phyloP scores from a whole-genome alignment of 2,329 filamentous ascomycete genomes.

The Fusarium incarnatum region DNA sequence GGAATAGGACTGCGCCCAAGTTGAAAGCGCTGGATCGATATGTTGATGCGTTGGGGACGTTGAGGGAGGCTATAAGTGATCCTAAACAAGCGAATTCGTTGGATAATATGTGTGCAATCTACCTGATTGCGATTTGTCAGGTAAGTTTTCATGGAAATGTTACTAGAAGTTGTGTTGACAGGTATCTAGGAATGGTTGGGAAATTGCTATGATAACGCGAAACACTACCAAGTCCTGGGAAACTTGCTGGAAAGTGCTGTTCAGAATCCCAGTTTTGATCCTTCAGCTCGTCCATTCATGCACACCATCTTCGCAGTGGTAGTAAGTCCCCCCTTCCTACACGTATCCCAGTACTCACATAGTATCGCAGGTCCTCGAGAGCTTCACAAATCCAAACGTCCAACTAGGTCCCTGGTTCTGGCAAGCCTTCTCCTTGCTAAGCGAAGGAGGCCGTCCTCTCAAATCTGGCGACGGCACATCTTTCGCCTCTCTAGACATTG shows the following conservation, averaged over 20 bases:
- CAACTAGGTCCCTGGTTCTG: slow-evolving; percentile 9
- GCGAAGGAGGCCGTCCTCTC: not conserved
- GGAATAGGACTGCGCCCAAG: not conserved
- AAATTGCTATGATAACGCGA: not conserved
- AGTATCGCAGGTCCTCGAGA: not conserved
- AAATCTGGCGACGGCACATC: not conserved
- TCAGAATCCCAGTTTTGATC: accelerated
- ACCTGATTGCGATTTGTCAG: slow-evolving; percentile 14
- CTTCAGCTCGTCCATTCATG: not conserved
- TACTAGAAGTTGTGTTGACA: not conserved
- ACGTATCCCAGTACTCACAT: not conserved
- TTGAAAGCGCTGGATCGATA: slow-evolving; percentile 4
- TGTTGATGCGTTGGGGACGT: not conserved
- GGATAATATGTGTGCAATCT: slow-evolving; percentile 18
- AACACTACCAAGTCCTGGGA: slow-evolving; percentile 4
- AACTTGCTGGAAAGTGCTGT: not conserved
- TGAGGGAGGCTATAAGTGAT: slow-evolving; percentile 4
- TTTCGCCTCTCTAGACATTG: not conserved
- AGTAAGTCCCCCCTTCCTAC: too few species aligned
- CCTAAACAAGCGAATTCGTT: not conserved
- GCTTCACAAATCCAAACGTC: not conserved
- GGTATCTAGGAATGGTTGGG: slow-evolving; percentile 10
- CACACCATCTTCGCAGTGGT: slow-evolving; percentile 1
- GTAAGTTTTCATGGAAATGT: not conserved
- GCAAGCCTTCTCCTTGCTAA: not conserved